Base-by-base conservation (phyloP, 2,329 filamentous ascomycete genomes). In the Trichoderma harzianum region DNA sequence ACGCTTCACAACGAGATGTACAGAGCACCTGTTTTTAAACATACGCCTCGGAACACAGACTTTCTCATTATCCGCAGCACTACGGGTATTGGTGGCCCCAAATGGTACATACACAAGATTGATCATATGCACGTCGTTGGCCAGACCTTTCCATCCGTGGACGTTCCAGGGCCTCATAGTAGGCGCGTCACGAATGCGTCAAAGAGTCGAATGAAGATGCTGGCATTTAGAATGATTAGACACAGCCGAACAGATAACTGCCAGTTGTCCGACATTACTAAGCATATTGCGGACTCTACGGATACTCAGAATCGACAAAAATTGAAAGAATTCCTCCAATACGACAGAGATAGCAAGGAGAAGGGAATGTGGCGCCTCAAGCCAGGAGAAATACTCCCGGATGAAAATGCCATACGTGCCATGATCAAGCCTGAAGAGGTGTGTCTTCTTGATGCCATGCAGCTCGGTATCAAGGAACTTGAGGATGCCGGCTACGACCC, bases 401-500 rank as follows among this genome's bases (percentile, higher is more conserved):
- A 97, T 72, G 92, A 95, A 78, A 88, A 92, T 28, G 89, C 89
- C 2, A 91, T 98, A 73, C 91, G 95, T 53, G 87, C 90, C 28
- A 94, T 97, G 91, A 94, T 99, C 76, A 95, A 95, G 75, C 95
- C 96, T 0, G 96, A 99, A 81, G 95, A 98, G 78, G 93, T 98
- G 1, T 98, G 94, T 80, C 83, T 98, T 58, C 90, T 98, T 34
- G 95, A 99, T 79, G 93, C 95, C 0, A 99, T 98, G 95, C 94
- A 98, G 80, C 92, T 98, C 51, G 96, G 96, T 58, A 91, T 94
- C 74, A 94, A 97, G 78, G 92, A 97, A 80, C 89, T 99, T 34
- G 90, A 93, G 74, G 96, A 98, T 80, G 93, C 96, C 24, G 96
- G 96, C 11, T 97, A 95, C 79, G 93, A 93, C 73, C 85, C 86